Conservation (phyloP, 2,329 filamentous ascomycete species). For the Penicillium oxalicum region DNA sequence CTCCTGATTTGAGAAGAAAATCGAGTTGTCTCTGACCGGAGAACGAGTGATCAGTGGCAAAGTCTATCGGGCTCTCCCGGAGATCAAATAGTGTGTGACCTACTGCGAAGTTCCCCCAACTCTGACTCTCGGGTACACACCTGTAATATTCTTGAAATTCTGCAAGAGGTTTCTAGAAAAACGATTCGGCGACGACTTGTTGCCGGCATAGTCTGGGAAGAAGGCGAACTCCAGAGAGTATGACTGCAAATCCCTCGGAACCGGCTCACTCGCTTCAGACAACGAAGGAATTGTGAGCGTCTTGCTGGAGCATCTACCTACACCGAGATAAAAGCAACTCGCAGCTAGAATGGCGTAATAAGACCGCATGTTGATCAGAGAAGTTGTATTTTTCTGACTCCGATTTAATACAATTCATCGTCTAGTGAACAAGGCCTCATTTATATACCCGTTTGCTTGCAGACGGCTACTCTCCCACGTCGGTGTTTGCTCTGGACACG, state of each 20-base stretch:
- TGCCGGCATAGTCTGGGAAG: conserved; percentile 13
- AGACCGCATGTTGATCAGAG: background rate
- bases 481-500: background rate
- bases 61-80: background rate
- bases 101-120: conserved; percentile 1
- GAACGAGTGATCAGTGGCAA: background rate
- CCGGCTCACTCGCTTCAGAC: background rate
- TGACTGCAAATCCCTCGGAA: conserved; percentile 6
- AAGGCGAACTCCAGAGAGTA: conserved; percentile 14
- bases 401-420: too few species aligned
- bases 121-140: background rate
- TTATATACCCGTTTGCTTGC: background rate
- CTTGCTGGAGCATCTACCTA: background rate
- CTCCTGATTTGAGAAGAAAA: background rate
- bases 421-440: background rate
- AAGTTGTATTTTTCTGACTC: too few species aligned
- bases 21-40: background rate
- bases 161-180: conserved; percentile 9
- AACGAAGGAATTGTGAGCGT: background rate
- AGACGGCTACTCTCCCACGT: background rate
- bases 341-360: background rate
- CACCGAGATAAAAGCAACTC: background rate
- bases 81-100: background rate
- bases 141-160: background rate
- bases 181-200: conserved; percentile 11